phyloP scores from a whole-genome alignment of 1,284 basidiomycete species.

The Macrocybe sp. region DNA sequence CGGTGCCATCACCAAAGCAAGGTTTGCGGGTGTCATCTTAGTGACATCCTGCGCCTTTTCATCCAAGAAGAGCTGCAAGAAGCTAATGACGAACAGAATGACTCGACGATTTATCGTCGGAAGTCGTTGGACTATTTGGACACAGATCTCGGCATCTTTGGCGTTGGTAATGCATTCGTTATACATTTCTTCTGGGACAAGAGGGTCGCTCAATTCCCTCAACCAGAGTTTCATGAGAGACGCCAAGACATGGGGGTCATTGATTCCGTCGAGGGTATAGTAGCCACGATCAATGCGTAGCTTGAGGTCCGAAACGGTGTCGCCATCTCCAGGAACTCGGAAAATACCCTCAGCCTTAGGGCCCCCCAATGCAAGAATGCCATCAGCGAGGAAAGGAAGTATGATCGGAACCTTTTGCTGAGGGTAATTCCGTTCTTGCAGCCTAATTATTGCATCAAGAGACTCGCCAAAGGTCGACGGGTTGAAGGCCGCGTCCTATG shows the following conservation, averaged over 20 bases:
- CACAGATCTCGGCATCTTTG: conserved; percentile 60
- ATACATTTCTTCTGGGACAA: conserved; percentile 83
- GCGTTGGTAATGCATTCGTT: conserved; percentile 79
- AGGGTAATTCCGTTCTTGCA: conserved; percentile 83
- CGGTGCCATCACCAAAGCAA: conserved; percentile 84
- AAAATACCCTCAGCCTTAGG: conserved; percentile 86
- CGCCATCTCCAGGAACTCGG: conserved; percentile 83
- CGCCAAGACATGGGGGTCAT: conserved; percentile 85
- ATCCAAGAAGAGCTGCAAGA: conserved; percentile 83
- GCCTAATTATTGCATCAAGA: conserved; percentile 74
- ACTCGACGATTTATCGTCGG: conserved; percentile 84
- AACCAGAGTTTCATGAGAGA: conserved; percentile 90
- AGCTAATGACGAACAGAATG: conserved; percentile 82
- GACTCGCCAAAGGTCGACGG: conserved; percentile 91
- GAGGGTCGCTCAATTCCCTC: conserved; percentile 82
- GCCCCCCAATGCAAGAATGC: conserved; percentile 84
- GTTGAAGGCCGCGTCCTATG: conserved; percentile 85
- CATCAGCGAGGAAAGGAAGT: conserved; percentile 87
- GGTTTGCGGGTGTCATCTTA: conserved; percentile 82
- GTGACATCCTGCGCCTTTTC: conserved; percentile 67
- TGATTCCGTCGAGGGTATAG: conserved; percentile 82
- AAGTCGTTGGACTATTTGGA: conserved; percentile 70
- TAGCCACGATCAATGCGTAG: conserved; percentile 86
- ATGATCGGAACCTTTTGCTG: conserved; percentile 84
- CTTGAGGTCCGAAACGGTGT: conserved; percentile 81